Evolutionary conservation across 2,329 filamentous ascomycete species (phyloP), one percentile per base, ranked within the genome.

Genomic region (Diaporthe vaccinii): DNA sequence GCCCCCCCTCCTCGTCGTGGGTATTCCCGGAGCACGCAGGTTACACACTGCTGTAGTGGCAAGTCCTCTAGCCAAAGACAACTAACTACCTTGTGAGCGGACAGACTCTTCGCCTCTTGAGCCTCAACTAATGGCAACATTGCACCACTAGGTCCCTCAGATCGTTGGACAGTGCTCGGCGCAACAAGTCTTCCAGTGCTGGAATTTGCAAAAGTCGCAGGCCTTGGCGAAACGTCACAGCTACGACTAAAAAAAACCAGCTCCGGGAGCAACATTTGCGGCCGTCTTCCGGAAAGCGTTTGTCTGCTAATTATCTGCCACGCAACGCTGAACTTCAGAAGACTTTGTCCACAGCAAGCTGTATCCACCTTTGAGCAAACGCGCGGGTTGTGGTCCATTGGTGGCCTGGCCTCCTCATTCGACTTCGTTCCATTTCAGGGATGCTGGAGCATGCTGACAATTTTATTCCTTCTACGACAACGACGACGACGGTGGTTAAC

Each of bases 1-100:
- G 55, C 62, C 65, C 57, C 61, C 70, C 55, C 39, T 73, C 55
- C 36, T 75, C 61, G 62, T 44, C 53, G 55, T 62, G 44, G 58
- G 59, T 55, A 55, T 49, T 51, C 36, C 58, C 70, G 46, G 46
- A 73, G 20, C 71, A 73, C 31, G 31, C 49, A 46, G 51, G 59
- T 65, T 46, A 73, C 71, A 73, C 49, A 61, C 25, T 53, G 46
- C 71, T 65, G 36, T 51, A 55, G 49, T 22, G 22, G 36, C 44
- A 41, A 49, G 53, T 22, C 31, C 34, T 34, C 58, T 34, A n/a
- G 22, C 25, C n/a, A 65, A 65, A 55, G 46, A 41, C 49, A 41
- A 55, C 17, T 51, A 41, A 55, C 17, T 51, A 55, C 49, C 46
- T 69, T 41, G 65, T 69, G 65, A 69, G 71, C 55, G 25, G 59